Conservation (phyloP, 306 rosid genomes). For the Citrullus mucosospermus region DNA sequence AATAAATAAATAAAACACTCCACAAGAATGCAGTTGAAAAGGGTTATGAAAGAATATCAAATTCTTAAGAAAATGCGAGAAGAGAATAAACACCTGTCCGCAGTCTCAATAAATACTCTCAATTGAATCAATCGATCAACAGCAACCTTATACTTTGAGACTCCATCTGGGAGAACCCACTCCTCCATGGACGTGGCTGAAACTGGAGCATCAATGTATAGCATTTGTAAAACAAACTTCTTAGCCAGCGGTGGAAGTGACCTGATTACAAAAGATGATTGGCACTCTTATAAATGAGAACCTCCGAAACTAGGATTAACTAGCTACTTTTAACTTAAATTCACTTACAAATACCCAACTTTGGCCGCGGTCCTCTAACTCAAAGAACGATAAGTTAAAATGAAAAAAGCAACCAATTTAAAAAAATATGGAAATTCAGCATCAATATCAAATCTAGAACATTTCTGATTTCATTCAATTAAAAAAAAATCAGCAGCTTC, state of each 20-base stretch:
- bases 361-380: neutral
- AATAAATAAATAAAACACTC: neutral
- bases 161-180: slow-evolving; percentile 89
- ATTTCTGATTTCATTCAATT: neutral
- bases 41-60: neutral
- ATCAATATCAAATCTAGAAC: neutral
- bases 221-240: slow-evolving; percentile 69
- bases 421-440: neutral
- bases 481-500: neutral
- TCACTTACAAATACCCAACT: neutral
- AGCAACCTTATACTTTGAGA: slow-evolving; percentile 72
- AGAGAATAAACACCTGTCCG: slow-evolving; percentile 39
- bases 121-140: slow-evolving; percentile 82
- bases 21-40: neutral
- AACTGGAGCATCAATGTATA: slow-evolving; percentile 50
- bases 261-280: slow-evolving; percentile 22
- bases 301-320: neutral
- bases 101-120: slow-evolving; percentile 57
- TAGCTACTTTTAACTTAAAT: neutral
- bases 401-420: neutral
- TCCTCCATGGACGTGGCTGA: slow-evolving; percentile 66
- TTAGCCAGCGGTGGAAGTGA: slow-evolving; percentile 86
- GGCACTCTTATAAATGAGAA: neutral
- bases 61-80: neutral
- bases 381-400: neutral